Evolutionary conservation across 345 rosid genomes (phyloP).

Genomic region (Populus euphratica): DNA sequence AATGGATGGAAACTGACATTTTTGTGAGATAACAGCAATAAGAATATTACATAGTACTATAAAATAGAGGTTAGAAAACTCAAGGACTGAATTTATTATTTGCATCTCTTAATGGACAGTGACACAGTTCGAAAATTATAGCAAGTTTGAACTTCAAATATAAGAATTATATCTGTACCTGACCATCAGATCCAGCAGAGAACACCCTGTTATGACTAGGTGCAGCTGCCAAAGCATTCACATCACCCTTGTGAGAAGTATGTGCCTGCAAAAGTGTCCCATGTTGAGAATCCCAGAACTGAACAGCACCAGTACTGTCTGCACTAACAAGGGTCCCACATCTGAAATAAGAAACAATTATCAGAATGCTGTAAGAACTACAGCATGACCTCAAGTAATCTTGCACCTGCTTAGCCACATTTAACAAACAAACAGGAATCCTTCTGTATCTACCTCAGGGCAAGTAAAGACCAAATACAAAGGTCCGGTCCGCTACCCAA

Average conservation of each 20-base stretch:
- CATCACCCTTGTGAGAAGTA: slow-evolving; percentile 85
- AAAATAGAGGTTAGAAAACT: background rate
- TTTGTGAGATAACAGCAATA: no score
- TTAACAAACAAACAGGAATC: background rate
- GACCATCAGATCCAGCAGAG: slow-evolving; percentile 94
- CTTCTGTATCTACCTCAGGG: slow-evolving; percentile 52
- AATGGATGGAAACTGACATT: background rate
- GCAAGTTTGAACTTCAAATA: background rate
- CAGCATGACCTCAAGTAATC: background rate
- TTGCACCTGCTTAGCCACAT: background rate
- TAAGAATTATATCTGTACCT: slow-evolving; percentile 41
- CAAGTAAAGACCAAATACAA: slow-evolving; percentile 84
- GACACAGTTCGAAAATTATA: background rate
- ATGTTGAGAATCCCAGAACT: slow-evolving; percentile 82
- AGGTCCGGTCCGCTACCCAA: slow-evolving; percentile 56
- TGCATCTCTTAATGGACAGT: background rate
- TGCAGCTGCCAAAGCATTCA: slow-evolving; percentile 69
- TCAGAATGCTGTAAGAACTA: slow-evolving; percentile 7
- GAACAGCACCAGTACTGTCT: slow-evolving; percentile 86
- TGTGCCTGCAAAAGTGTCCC: slow-evolving; percentile 85
- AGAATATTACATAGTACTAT: background rate
- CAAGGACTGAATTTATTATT: background rate
- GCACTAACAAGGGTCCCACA: slow-evolving; percentile 84
- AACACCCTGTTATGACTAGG: slow-evolving; percentile 87
- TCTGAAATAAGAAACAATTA: slow-evolving; percentile 35